Percentiles rank a stretch among this genome's conserved stretches.
phyloP scores from a whole-genome alignment of 116 monocot species.

The Thalassia testudinum region DNA sequence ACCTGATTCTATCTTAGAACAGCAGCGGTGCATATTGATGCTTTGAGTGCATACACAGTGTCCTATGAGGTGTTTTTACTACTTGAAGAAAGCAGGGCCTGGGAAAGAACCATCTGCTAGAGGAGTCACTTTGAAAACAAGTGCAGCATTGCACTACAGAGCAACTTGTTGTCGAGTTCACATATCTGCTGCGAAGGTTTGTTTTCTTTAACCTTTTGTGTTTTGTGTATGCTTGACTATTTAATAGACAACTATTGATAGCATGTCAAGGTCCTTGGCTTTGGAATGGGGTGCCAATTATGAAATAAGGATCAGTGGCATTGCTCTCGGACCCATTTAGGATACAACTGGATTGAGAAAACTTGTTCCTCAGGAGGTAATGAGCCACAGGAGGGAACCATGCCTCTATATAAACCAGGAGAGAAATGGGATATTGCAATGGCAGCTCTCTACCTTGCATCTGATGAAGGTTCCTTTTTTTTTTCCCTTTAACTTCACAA shows the following conservation, averaged over 20 bases:
- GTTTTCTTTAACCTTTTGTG: neutral
- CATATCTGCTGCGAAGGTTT: conserved; percentile 92
- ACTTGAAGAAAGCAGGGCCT: conserved; percentile 58
- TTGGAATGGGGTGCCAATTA: conserved; percentile 95
- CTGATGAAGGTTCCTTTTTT: conserved; percentile 53
- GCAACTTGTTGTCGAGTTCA: conserved; percentile 92
- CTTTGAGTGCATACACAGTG: conserved; percentile 90
- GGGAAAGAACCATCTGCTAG: conserved; percentile 45
- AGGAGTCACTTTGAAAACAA: conserved; percentile 81
- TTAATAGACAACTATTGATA: conserved; percentile 78
- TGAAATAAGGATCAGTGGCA: conserved; percentile 78
- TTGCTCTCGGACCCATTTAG: conserved; percentile 84
- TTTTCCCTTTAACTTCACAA: too few species aligned
- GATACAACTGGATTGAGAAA: conserved; percentile 72
- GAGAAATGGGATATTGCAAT: conserved; percentile 90
- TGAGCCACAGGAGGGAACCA: conserved; percentile 9
- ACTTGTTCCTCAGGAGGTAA: conserved; percentile 53
- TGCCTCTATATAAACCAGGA: conserved; percentile 43
- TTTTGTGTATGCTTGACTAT: too few species aligned
- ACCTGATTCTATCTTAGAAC: neutral
- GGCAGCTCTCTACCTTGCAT: conserved; percentile 77
- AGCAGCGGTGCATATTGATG: conserved; percentile 85
- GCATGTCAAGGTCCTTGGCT: conserved; percentile 83
- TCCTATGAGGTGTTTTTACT: conserved; percentile 72
- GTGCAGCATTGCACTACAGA: conserved; percentile 87